Percentiles rank a stretch among this genome's conserved stretches.
phyloP scores from a whole-genome alignment of 768 basidiomycete genomes.

The Kwoniella heveanensis region DNA sequence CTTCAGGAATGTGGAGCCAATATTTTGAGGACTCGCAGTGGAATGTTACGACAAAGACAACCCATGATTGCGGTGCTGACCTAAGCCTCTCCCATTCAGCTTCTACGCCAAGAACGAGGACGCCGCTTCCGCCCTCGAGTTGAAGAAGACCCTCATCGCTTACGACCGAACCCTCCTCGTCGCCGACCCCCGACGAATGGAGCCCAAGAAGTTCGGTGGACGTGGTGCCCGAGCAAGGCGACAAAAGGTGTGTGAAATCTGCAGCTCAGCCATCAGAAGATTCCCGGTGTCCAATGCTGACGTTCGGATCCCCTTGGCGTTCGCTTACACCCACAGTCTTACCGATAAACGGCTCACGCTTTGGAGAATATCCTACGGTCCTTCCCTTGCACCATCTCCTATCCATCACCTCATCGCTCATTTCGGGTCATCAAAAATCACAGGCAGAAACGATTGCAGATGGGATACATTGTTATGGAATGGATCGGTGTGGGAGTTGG shows the following conservation, averaged over 20 bases:
- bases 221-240: constrained; percentile 95
- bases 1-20: too few species aligned
- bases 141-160: constrained; percentile 96
- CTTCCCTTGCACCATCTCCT: background rate
- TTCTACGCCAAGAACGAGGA: constrained; percentile 96
- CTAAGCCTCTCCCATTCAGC: constrained; percentile 19
- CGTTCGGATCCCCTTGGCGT: background rate
- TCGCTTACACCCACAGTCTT: constrained; percentile 27
- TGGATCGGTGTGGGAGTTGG: constrained; percentile 13
- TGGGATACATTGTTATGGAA: background rate
- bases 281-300: constrained; percentile 1
- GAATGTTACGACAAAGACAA: too few species aligned
- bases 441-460: background rate
- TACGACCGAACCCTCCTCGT: constrained; percentile 72
- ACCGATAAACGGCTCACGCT: constrained; percentile 42
- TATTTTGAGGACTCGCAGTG: too few species aligned
- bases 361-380: background rate
- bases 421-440: background rate
- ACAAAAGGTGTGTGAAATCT: constrained; percentile 69
- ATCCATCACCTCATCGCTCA: background rate
- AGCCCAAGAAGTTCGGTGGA: constrained; percentile 99
- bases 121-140: constrained; percentile 91
- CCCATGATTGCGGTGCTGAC: background rate
- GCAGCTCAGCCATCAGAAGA: too few species aligned
- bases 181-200: constrained; percentile 76